Conservation (phyloP, 1,139 yeast genomes). For the Keqinozyma sinolaborantium region DNA sequence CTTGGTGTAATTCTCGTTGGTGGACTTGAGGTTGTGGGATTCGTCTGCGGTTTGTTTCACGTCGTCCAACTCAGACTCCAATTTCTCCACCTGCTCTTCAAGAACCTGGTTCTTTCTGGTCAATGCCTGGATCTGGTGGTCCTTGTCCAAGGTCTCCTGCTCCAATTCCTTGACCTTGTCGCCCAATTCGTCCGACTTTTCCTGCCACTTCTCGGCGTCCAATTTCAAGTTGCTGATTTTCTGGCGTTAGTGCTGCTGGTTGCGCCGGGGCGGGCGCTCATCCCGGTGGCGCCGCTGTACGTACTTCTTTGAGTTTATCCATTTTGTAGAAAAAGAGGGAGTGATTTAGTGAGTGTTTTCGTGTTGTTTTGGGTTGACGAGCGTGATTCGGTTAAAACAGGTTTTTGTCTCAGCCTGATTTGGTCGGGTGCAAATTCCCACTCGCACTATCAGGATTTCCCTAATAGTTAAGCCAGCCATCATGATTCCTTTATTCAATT, state of each 20-base stretch:
- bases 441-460: not conserved
- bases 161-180: slow-evolving; percentile 84
- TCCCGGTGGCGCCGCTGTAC: slow-evolving; percentile 16
- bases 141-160: slow-evolving; percentile 88
- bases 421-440: too few relatives aligned
- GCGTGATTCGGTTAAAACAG: not conserved
- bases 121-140: slow-evolving; percentile 90
- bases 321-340: slow-evolving; percentile 15
- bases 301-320: slow-evolving; percentile 53
- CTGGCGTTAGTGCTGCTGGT: slow-evolving; percentile 35
- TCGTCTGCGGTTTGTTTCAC: slow-evolving; percentile 91
- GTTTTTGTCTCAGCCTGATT: too few relatives aligned
- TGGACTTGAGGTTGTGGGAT: slow-evolving; percentile 82
- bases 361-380: not conserved
- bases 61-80: slow-evolving; percentile 76
- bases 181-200: slow-evolving; percentile 84
- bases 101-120: slow-evolving; percentile 88
- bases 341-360: slow-evolving; percentile 7
- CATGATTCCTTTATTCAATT: not conserved
- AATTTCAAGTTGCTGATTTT: slow-evolving; percentile 87
- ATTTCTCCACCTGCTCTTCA: slow-evolving; percentile 87
- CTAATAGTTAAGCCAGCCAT: slow-evolving; percentile 10
- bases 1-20: slow-evolving; percentile 88
- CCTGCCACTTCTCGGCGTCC: slow-evolving; percentile 97
- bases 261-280: not conserved